A percentile compares a stretch with the other conserved stretches of the same genome.
Conservation (phyloP, 345 rosid species). For the Melaleuca alternifolia region DNA sequence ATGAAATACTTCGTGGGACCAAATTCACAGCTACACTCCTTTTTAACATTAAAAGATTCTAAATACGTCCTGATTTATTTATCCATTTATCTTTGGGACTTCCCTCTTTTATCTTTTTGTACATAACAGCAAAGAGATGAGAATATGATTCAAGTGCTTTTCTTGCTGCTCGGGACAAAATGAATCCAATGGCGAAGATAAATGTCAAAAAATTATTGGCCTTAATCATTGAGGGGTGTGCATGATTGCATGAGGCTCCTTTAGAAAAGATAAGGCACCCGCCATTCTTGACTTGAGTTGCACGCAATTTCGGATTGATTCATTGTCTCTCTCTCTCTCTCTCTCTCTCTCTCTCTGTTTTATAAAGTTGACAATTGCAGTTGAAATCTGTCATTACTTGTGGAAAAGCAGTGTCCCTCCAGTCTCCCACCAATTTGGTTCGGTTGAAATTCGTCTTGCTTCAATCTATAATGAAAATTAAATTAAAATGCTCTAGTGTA, state of each 20-base stretch:
- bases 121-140: not conserved
- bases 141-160: not conserved
- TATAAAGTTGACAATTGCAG: not conserved
- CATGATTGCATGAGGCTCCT: not conserved
- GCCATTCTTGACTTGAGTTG: not conserved
- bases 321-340: not conserved
- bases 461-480: not conserved
- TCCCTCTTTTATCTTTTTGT: not conserved
- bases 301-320: not conserved
- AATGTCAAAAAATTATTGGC: accelerated
- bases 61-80: not conserved
- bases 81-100: not conserved
- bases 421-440: not conserved
- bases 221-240: not conserved
- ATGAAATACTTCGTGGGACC: not conserved
- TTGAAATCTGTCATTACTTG: not conserved
- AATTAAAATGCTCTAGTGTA: not conserved
- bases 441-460: not conserved
- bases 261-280: not conserved
- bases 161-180: not conserved
- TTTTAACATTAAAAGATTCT: not conserved
- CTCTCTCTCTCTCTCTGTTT: too few species aligned
- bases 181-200: not conserved
- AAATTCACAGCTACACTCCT: not conserved
- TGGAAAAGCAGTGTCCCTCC: not conserved